A percentile compares a stretch with the other conserved stretches of the same genome.
Evolutionary conservation across 2,329 filamentous ascomycete genomes (phyloP).

Genomic region (Apiospora marii): DNA sequence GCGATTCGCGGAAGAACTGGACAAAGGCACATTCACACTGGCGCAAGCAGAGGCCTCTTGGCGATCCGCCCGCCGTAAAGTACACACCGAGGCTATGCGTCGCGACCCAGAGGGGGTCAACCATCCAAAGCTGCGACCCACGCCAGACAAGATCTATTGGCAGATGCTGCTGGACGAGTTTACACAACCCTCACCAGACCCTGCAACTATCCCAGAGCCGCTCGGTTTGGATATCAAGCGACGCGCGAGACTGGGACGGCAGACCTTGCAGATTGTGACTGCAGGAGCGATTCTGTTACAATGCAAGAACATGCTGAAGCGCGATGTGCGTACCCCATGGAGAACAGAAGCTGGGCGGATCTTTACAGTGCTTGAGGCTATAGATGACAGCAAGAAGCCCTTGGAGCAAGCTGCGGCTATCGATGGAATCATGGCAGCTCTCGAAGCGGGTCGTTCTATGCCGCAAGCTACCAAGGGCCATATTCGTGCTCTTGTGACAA

Average conservation of each 20-base stretch:
- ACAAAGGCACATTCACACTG: slow-evolving; percentile 61
- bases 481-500: slow-evolving; percentile 63
- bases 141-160: slow-evolving; percentile 74
- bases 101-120: slow-evolving; percentile 74
- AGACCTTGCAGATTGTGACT: slow-evolving; percentile 72
- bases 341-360: slow-evolving; percentile 77
- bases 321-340: slow-evolving; percentile 81
- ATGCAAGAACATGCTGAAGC: slow-evolving; percentile 83
- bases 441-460: slow-evolving; percentile 71
- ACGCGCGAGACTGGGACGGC: slow-evolving; percentile 62
- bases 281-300: slow-evolving; percentile 79
- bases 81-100: slow-evolving; percentile 70
- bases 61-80: slow-evolving; percentile 68
- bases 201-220: slow-evolving; percentile 73
- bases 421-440: slow-evolving; percentile 68
- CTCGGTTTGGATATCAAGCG: slow-evolving; percentile 73
- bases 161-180: slow-evolving; percentile 80
- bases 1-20: slow-evolving; percentile 71
- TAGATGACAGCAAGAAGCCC: slow-evolving; percentile 51
- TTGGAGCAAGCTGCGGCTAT: slow-evolving; percentile 57
- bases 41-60: slow-evolving; percentile 71
- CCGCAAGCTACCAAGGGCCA: slow-evolving; percentile 67
- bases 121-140: slow-evolving; percentile 68
- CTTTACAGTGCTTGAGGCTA: slow-evolving; percentile 70
- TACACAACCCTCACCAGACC: slow-evolving; percentile 66